Base-by-base conservation (phyloP, 2,329 filamentous ascomycete species). In the Ustulina deusta region DNA sequence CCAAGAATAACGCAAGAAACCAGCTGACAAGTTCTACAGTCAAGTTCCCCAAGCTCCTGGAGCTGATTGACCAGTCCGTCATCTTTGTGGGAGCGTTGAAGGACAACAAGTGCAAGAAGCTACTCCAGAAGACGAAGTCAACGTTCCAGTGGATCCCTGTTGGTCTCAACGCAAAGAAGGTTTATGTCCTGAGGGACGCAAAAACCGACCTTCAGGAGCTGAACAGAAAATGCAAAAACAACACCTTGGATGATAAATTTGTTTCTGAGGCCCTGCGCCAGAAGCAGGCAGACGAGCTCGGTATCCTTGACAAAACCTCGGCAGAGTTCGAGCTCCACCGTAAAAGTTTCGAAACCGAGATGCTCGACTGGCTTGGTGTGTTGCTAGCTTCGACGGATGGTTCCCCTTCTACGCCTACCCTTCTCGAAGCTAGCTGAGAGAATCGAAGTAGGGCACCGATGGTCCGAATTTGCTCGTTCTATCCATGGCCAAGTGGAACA, bases 61-160 rank as follows among this genome's bases (percentile, higher is more conserved):
- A 51, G 9, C 20, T 73, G 1, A 62, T 72, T 10, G 62, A 73
- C n/a, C 48, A 62, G 5, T 73, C 70, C 44, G 54, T 63, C 27
- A 42, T 52, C 13, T 58, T 77, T 57, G 69, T 72, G 20, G 27
- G 49, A 15, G 63, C 68, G 1, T 34, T 76, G 17, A 73, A 72
- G 42, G 70, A 74, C 22, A 20, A 42, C 7, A 66, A 72, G 46
- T 60, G 46, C 20, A 60, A 52, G 3, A 32, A 48, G 1, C 58
- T 71, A 2, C 57, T 77, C 1, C 36, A 69, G 10, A 36, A 67
- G 32, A 17, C 65, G 13, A 70, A 54, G 46, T 46, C 63, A 2
- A 44, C 44, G 10, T 44, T 74, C 52, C 63, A 71, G 22, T 72
- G 68, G 74, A 40, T 71, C 3, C 59, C 66, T 1, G 22, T 73